Evolutionary conservation across 2,329 filamentous ascomycete genomes (phyloP), one percentile per base, ranked within the genome.

Genomic region (Penicillium glabrum): DNA sequence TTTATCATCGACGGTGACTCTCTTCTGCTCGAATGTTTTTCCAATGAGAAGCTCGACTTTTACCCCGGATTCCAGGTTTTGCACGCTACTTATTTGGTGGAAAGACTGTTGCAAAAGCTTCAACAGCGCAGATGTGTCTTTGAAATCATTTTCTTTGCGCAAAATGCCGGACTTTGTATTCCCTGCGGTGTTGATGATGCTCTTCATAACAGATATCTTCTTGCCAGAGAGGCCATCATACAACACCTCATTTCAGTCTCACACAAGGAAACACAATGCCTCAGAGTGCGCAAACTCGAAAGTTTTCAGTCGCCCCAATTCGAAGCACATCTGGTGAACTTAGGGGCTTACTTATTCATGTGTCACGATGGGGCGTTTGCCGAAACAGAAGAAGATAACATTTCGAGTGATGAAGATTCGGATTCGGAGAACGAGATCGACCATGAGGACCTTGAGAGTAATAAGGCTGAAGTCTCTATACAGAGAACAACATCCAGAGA

Each of bases 1-100:
- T 92, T 91, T 68, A 76, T 88, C 23, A 82, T 92, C 29, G 87
- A 92, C 61, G 89, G 89, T 29, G 88, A 93, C 65, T 88, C 88
- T 0, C 72, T 92, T n/a, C 75, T 92, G 11, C 75, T 85, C 7
- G 75, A 89, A 56, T 87, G 83, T 64, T 83, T 91, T 47, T 74
- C 77, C n/a, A 80, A 88, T 61, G 76, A 81, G 11, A 78, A 82
- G 23, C 82, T 92, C 41, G 86, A 91, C 66, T 89, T 89, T 61
- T 37, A 47, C 9, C 33, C 78, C 49, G 89, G 88, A 0, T 87
- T 89, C 56, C 89, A 92, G 70, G 70, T 92, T 7, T 77, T 92
- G 0, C 89, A 91, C 69, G 88, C 87, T 0, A 81, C 86, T 4
- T 88, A 89, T 67, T 81, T 84, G 1, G 83, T 91, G 0, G 89